Percentiles rank a stretch among this genome's conserved stretches.
Evolutionary conservation across 169 alveolate species (phyloP).

Genomic region (Eimeria praecox): DNA sequence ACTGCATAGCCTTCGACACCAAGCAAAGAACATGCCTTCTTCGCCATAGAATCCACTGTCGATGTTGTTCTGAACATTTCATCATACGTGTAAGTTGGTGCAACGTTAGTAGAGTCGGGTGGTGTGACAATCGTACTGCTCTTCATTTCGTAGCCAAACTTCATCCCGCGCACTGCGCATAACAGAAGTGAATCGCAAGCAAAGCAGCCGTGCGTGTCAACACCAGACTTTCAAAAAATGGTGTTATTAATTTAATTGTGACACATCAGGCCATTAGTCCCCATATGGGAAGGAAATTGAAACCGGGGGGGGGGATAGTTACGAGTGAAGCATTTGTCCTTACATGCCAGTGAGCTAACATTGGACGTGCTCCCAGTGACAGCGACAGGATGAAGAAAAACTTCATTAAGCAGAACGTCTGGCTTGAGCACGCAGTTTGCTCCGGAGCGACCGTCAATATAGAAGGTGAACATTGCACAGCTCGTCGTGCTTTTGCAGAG

Average conservation of each 20-base stretch:
- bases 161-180: slow-evolving; percentile 58
- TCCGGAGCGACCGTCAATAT: slow-evolving; percentile 68
- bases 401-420: background rate
- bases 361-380: background rate
- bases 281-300: background rate
- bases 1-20: slow-evolving; percentile 50
- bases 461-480: slow-evolving; percentile 16
- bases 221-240: background rate
- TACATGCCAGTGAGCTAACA: background rate
- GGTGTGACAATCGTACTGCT: slow-evolving; percentile 14
- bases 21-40: background rate
- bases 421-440: slow-evolving; percentile 64
- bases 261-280: background rate
- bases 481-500: slow-evolving; percentile 24
- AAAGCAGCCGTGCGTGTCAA: background rate
- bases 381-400: slow-evolving; percentile 33
- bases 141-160: slow-evolving; percentile 65
- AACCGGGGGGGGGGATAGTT: background rate
- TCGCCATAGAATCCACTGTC: background rate
- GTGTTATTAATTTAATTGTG: background rate
- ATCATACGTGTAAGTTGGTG: too few relatives aligned
- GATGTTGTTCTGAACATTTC: background rate
- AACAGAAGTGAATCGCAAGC: background rate
- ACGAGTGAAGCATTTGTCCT: background rate
- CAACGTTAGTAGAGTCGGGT: too few relatives aligned